Evolutionary conservation across 441 rosid species (phyloP).

Genomic region (Erysimum cheiri): DNA sequence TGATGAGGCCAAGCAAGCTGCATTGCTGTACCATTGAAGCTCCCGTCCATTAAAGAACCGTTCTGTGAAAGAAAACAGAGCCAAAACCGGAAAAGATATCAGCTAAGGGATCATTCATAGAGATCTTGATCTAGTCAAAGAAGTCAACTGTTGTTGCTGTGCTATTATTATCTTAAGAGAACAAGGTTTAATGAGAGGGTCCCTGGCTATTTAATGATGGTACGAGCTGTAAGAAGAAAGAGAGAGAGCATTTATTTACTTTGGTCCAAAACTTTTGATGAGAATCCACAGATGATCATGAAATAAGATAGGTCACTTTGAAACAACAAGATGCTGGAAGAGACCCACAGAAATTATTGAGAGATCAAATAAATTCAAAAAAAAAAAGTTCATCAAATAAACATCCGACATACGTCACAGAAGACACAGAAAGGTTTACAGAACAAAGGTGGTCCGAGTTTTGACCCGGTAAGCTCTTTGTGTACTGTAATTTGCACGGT

Average conservation of each 20-base stretch:
- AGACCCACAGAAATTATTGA: constrained; percentile 39
- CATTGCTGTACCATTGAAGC: constrained; percentile 60
- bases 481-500: constrained; percentile 29
- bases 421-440: constrained; percentile 38
- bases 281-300: constrained; percentile 35
- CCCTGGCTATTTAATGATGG: constrained; percentile 42
- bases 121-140: constrained; percentile 36
- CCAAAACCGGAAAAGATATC: constrained; percentile 26
- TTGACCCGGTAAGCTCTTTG: constrained; percentile 42
- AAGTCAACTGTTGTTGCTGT: constrained; percentile 37
- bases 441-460: constrained; percentile 47
- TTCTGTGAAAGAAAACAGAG: constrained; percentile 48
- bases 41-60: constrained; percentile 64
- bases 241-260: constrained; percentile 35
- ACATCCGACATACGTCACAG: constrained; percentile 42
- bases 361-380: neutral
- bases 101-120: constrained; percentile 32
- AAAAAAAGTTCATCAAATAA: constrained; percentile 33
- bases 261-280: constrained; percentile 31
- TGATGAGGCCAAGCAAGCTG: constrained; percentile 68
- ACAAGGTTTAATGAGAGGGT: constrained; percentile 40
- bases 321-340: constrained; percentile 37
- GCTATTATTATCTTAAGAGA: constrained; percentile 39
- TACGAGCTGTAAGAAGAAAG: constrained; percentile 43
- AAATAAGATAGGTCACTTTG: constrained; percentile 34